phyloP scores from a whole-genome alignment of 495 filamentous ascomycete genomes.

The Aspergillus homomorphus region DNA sequence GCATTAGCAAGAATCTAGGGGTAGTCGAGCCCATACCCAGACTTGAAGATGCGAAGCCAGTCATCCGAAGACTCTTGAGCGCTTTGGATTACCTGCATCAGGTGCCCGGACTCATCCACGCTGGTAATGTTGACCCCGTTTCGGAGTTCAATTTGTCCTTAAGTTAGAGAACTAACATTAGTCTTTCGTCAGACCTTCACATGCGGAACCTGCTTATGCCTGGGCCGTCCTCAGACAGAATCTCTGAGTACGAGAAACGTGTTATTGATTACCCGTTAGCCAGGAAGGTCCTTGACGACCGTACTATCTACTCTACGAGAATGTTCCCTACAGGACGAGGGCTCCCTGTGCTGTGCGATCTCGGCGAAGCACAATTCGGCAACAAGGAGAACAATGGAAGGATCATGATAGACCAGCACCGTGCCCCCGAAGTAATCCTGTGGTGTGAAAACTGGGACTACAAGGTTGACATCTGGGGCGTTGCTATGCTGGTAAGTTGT shows the following conservation, averaged over 20 bases:
- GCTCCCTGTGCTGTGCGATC: conserved; percentile 24
- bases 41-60: conserved; percentile 17
- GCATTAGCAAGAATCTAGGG: not conserved
- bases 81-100: conserved; percentile 41
- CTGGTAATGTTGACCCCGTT: conserved; percentile 26
- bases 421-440: conserved; percentile 37
- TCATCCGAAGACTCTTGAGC: conserved; percentile 25
- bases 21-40: not conserved
- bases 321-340: conserved; percentile 7
- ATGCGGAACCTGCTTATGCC: conserved; percentile 22
- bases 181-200: conserved; percentile 13
- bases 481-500: conserved; percentile 40
- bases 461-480: conserved; percentile 41
- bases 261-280: conserved; percentile 14
- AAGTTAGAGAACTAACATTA: not conserved
- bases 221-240: not conserved
- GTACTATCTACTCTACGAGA: conserved; percentile 18
- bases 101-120: conserved; percentile 36
- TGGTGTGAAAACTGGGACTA: conserved; percentile 28
- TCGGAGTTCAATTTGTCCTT: no score
- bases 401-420: conserved; percentile 14
- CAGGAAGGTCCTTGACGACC: conserved; percentile 24
- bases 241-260: conserved; percentile 18
- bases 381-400: conserved; percentile 21
- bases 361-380: conserved; percentile 26